A percentile compares a stretch with the other conserved stretches of the same genome.
Conservation (phyloP, 2,329 filamentous ascomycete genomes). For the Apiospora malaysiana region DNA sequence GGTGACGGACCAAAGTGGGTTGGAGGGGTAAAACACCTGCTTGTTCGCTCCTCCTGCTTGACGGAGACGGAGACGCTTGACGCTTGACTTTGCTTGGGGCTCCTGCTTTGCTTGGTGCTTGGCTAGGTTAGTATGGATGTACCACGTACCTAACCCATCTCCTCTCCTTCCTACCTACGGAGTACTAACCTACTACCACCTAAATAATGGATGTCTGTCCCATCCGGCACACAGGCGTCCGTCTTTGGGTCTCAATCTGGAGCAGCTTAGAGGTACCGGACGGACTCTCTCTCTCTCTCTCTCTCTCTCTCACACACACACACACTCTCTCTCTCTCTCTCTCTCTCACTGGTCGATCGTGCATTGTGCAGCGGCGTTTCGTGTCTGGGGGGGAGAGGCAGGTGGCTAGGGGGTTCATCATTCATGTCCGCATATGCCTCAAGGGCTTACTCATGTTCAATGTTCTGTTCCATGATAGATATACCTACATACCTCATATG, state of each 20-base stretch:
- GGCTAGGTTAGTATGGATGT: too few relatives aligned
- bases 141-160: too few relatives aligned
- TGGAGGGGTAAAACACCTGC: slow-evolving; percentile 20
- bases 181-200: too few relatives aligned
- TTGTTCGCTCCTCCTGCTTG: too few relatives aligned
- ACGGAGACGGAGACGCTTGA: too few relatives aligned
- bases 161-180: too few relatives aligned
- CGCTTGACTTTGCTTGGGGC: too few relatives aligned
- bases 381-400: background rate
- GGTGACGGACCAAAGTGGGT: slow-evolving; percentile 18
- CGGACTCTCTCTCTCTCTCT: background rate
- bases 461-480: background rate
- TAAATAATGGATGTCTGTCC: too few relatives aligned
- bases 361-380: slow-evolving; percentile 16
- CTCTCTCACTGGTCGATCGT: background rate
- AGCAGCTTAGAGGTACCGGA: background rate
- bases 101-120: too few relatives aligned
- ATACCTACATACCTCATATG: background rate
- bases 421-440: slow-evolving; percentile 7
- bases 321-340: too few relatives aligned
- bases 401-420: background rate
- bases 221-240: slow-evolving; percentile 7
- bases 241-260: background rate
- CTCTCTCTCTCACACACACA: background rate
- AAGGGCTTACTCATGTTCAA: slow-evolving; percentile 7